Base-by-base conservation (phyloP, 192 early-diverging fungal species). In the Thamnidium elegans region DNA sequence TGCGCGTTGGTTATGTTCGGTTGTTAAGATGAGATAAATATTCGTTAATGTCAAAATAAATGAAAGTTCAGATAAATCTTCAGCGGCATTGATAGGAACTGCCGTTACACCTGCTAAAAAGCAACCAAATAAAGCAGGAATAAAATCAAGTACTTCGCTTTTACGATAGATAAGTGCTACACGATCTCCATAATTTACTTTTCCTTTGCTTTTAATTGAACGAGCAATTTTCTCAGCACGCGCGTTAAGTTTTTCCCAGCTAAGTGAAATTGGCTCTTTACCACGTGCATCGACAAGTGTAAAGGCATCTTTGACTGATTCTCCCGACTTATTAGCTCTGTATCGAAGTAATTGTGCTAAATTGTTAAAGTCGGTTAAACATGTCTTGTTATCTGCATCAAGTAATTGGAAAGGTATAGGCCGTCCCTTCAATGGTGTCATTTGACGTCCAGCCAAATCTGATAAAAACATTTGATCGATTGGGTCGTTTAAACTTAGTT, bases 131-230 rank as follows among this genome's bases (percentile, higher is more conserved):
- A 94, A 67, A 9, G 89, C 87, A 7, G 84, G 86, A n/a, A 92
- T 67, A 67, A 88, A 92, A n/a, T 94, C 93, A 51, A 91, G 66
- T 42, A 89, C 81, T 67, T 94, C 93, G 39, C 80, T 80, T 68
- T 90, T 92, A 44, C 88, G 83, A 72, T 89, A 94, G 26, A 94
- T 79, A 19, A 94, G 74, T 2, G 90, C 90, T 3, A 93, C 85
- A 5, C 85, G 78, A 50, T 87, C 87, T 7, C 91, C 92, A 13
- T 77, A 69, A n/a, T 62, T 65, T 23, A 91, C 47, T 21, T 78
- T 78, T 59, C 80, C 74, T 58, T 85, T 84, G 51, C 88, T 82
- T 34, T 79, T 81, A 51, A 94, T 82, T 21, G 83, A 69, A 63
- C 85, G 81, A 9, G 87, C 84, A 4, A 92, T 70, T 58, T 89